phyloP scores from a whole-genome alignment of 139 green algal genomes.

The Chlorella ohadii region DNA sequence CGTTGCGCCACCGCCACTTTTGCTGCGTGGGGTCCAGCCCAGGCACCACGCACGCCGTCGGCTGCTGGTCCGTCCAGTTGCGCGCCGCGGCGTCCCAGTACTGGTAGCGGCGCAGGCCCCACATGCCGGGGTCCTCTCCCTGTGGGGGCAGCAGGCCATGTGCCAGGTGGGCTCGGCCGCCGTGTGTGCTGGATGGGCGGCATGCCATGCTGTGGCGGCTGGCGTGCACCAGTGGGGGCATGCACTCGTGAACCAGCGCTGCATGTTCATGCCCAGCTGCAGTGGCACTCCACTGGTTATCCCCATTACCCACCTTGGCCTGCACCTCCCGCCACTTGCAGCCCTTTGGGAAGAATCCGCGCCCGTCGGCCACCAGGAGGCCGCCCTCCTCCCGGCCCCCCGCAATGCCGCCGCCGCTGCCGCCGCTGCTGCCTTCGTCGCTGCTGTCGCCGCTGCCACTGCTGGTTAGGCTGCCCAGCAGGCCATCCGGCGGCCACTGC shows the following conservation, averaged over 20 bases:
- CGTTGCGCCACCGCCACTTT: slow-evolving; percentile 55
- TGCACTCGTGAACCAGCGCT: not conserved
- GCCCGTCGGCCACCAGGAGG: not conserved
- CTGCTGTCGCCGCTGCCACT: not conserved
- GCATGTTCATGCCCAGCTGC: too few species aligned
- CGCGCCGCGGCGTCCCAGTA: slow-evolving; percentile 58
- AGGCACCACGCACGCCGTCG: slow-evolving; percentile 58
- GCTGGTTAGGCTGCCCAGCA: too few species aligned
- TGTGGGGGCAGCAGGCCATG: not conserved
- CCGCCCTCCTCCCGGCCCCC: not conserved
- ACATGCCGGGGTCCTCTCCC: slow-evolving; percentile 24
- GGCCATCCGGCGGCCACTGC: not conserved
- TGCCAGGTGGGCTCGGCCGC: too few species aligned
- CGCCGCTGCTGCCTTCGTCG: not conserved
- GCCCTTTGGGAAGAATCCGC: slow-evolving; percentile 70
- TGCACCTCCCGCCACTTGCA: slow-evolving; percentile 76
- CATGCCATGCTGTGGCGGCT: too few species aligned
- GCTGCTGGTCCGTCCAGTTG: slow-evolving; percentile 58
- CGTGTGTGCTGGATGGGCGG: too few species aligned
- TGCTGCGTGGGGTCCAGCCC: slow-evolving; percentile 4
- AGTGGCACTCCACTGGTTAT: too few species aligned
- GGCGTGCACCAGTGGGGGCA: too few species aligned
- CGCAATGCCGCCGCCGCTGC: not conserved
- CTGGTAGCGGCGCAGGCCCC: slow-evolving; percentile 62
- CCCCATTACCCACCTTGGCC: not conserved